phyloP scores from a whole-genome alignment of 768 basidiomycete genomes.

The Suillus lakei region DNA sequence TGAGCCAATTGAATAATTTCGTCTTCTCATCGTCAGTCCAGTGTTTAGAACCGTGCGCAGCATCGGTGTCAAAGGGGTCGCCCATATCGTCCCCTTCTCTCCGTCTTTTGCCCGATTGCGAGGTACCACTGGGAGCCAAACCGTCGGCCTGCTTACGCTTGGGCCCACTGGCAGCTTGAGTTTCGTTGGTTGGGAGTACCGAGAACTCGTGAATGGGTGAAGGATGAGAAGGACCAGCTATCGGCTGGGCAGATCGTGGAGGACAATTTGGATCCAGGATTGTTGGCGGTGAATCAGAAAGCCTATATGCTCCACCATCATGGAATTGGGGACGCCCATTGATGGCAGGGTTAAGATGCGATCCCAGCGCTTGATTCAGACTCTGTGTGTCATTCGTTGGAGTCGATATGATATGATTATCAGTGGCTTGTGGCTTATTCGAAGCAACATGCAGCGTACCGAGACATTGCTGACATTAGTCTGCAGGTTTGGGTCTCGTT shows the following conservation, averaged over 20 bases:
- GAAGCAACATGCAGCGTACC: slow-evolving; percentile 45
- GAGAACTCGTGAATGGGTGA: slow-evolving; percentile 40
- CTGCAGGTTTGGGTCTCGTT: slow-evolving; percentile 55
- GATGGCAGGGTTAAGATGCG: slow-evolving; percentile 49
- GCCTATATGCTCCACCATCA: slow-evolving; percentile 28
- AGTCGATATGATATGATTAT: slow-evolving; percentile 28
- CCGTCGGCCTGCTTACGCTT: slow-evolving; percentile 56
- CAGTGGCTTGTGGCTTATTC: slow-evolving; percentile 31
- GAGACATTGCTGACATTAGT: slow-evolving; percentile 56
- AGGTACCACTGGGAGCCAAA: slow-evolving; percentile 19
- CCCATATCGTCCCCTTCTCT: slow-evolving; percentile 32
- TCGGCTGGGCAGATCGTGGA: slow-evolving; percentile 30
- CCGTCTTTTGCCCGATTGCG: slow-evolving; percentile 34
- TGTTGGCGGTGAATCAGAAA: slow-evolving; percentile 37
- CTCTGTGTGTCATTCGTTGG: slow-evolving; percentile 42
- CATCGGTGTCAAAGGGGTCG: slow-evolving; percentile 37
- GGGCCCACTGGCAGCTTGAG: slow-evolving; percentile 22
- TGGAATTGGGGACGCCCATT: slow-evolving; percentile 37
- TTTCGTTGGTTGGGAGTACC: slow-evolving; percentile 33
- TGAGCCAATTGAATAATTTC: slow-evolving; percentile 77
- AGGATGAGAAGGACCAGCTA: slow-evolving; percentile 30
- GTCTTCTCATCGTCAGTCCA: slow-evolving; percentile 88
- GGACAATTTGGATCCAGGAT: slow-evolving; percentile 33
- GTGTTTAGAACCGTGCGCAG: slow-evolving; percentile 72
- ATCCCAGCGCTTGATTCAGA: slow-evolving; percentile 63